Conservation (phyloP, 352 stramenopile species). For the Phytophthora ohioensis region DNA sequence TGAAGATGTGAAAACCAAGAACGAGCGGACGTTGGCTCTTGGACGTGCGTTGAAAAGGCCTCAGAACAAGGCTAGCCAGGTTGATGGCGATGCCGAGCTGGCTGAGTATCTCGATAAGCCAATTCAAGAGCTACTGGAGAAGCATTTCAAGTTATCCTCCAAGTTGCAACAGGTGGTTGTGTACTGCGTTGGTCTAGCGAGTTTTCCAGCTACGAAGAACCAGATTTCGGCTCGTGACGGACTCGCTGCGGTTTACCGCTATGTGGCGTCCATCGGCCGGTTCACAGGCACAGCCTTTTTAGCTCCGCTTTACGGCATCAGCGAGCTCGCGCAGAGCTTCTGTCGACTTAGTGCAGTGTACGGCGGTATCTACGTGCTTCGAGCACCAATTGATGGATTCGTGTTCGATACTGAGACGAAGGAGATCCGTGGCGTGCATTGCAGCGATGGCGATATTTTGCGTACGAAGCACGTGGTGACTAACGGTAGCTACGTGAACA, state of each 20-base stretch:
- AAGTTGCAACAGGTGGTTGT: slow-evolving; percentile 87
- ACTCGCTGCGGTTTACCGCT: slow-evolving; percentile 64
- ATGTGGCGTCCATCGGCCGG: slow-evolving; percentile 81
- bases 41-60: slow-evolving; percentile 84
- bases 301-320: slow-evolving; percentile 83
- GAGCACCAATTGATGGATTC: slow-evolving; percentile 67
- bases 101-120: slow-evolving; percentile 56
- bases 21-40: slow-evolving; percentile 82
- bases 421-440: slow-evolving; percentile 49
- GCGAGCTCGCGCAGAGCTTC: slow-evolving; percentile 90
- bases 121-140: slow-evolving; percentile 75
- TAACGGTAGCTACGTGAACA: slow-evolving; percentile 62
- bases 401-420: slow-evolving; percentile 50
- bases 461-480: slow-evolving; percentile 62
- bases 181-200: slow-evolving; percentile 86
- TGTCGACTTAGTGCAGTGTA: slow-evolving; percentile 89
- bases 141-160: slow-evolving; percentile 77
- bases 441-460: slow-evolving; percentile 51
- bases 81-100: slow-evolving; percentile 37
- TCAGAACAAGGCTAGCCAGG: slow-evolving; percentile 86
- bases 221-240: slow-evolving; percentile 63
- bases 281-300: slow-evolving; percentile 90
- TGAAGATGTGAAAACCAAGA: slow-evolving; percentile 85
- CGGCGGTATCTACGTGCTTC: slow-evolving; percentile 86
- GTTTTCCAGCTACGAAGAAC: slow-evolving; percentile 55